These are phyloP conservation scores for Solanum chmielewskii DNA, from an alignment of 257 asterid genomes.

Conservation along the genomic window DNA sequence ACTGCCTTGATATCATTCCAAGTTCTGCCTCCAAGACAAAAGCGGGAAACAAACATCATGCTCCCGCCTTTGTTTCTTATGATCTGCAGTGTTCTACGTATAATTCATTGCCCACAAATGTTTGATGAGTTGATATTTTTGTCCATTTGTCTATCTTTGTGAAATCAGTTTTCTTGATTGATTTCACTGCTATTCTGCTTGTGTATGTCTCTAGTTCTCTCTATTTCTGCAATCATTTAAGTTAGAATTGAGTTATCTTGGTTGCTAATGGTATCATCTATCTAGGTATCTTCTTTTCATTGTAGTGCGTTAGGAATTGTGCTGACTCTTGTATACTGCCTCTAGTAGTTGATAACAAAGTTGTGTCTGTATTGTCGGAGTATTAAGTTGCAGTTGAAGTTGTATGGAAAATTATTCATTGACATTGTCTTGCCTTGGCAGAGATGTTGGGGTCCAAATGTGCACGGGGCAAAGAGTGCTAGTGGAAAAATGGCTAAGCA, in stretches of 20 bases:
- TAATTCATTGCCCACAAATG: background rate
- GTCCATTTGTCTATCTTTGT: background rate
- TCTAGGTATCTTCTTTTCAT: background rate
- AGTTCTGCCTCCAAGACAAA: background rate
- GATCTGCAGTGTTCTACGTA: background rate
- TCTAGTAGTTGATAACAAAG: background rate
- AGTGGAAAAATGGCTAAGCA: slow-evolving; percentile 78
- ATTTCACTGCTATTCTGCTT: background rate
- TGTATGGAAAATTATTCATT: background rate
- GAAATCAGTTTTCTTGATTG: background rate
- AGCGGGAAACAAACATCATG: background rate
- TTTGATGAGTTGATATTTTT: background rate
- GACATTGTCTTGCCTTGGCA: slow-evolving; percentile 9
- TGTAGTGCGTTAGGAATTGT: background rate
- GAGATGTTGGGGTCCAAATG: slow-evolving; percentile 72
- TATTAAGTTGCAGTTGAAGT: background rate
- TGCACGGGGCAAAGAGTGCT: slow-evolving; percentile 66
- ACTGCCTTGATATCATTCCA: background rate
- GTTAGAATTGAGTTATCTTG: background rate
- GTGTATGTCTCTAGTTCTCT: background rate
- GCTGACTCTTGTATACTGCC: background rate
- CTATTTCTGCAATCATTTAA: background rate
- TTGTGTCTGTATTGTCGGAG: background rate
- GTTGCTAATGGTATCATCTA: background rate
- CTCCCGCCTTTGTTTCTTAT: background rate